Evolutionary conservation across 176 grass and related monocot genomes (phyloP), one percentile per base, ranked within the genome.

Genomic region (Calamus simplicifolius): DNA sequence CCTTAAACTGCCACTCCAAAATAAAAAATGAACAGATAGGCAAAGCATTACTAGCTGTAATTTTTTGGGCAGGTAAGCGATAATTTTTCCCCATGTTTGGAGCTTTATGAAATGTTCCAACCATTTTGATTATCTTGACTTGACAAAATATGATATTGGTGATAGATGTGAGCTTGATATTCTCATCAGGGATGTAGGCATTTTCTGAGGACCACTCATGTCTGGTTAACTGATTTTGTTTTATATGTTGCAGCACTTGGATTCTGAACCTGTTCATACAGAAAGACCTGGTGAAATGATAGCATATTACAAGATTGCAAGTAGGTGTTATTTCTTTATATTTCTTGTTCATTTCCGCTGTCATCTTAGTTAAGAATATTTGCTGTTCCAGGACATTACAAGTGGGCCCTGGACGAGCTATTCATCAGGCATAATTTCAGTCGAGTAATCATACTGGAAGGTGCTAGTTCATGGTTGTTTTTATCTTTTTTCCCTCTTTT

Each of bases 301-400:
- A 61, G 93, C 87, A 76, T 98, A 98, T 67, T 92, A 98, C 81
- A 98, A 98, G 73, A 98, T 98, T 78, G 87, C 93, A 58, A 92
- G 93, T 98, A 92, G 63, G 77, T 82, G 58, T 21, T 69, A 59
- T 54, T 67, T 72, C 25, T 28, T 63, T 64, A 59, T n/a, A 19
- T 58, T 28, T 73, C 0, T 52, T 64, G 81, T 51, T 23, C 30
- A 59, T 61, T 67, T 59, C 0, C 0, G 52, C 70, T 71, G 19
- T 66, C 25, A 51, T 29, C 48, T 76, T 48, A 51, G 29, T 50
- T 81, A 68, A 77, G 53, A 59, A n/a, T 50, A 57, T 82, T 48
- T 72, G 38, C 27, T 72, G 0, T 69, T 69, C 27, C 79, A 98
- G 93, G 76, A 4, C 93, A 98, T 80, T 98, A 98, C 63, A 98